A percentile compares a stretch with the other conserved stretches of the same genome.
Evolutionary conservation across 1,139 yeast genomes (phyloP).

Genomic region (Geotrichum europaeum): DNA sequence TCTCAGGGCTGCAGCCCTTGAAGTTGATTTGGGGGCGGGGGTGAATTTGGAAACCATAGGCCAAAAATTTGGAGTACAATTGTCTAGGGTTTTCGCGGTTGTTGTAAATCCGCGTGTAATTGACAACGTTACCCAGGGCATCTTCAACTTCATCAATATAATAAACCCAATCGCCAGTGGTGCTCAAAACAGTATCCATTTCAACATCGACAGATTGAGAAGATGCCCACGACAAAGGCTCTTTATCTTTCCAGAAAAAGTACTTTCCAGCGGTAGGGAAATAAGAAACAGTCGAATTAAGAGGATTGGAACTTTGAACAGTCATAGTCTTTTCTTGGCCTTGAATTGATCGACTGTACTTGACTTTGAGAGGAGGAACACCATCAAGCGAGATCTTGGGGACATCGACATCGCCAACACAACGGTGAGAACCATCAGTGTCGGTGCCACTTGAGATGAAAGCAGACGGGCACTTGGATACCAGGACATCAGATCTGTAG

Average conservation of each 20-base stretch:
- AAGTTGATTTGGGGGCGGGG: constrained; percentile 51
- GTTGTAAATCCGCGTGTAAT: constrained; percentile 40
- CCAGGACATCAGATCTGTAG: constrained; percentile 55
- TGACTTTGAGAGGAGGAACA: constrained; percentile 66
- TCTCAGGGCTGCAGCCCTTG: constrained; percentile 32
- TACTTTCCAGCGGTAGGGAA: constrained; percentile 16
- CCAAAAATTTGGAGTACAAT: constrained; percentile 23
- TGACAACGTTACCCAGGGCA: constrained; percentile 63
- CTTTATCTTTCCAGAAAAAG: constrained; percentile 33
- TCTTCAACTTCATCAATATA: constrained; percentile 64
- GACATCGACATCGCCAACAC: constrained; percentile 55
- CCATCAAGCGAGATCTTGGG: constrained; percentile 59
- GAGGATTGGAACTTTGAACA: constrained; percentile 46
- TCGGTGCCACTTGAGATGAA: constrained; percentile 35
- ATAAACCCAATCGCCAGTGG: constrained; percentile 58
- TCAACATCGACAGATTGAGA: constrained; percentile 44
- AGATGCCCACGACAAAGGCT: constrained; percentile 49
- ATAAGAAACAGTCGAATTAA: constrained; percentile 18
- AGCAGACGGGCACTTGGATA: constrained; percentile 77
- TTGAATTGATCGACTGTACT: constrained; percentile 54
- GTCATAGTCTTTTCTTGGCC: constrained; percentile 38
- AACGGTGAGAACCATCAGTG: constrained; percentile 41
- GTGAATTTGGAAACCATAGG: constrained; percentile 56
- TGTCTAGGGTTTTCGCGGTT: constrained; percentile 30
- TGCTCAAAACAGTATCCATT: constrained; percentile 43